Conservation (phyloP, 163 green algal species). For the Chloromonas sp. region DNA sequence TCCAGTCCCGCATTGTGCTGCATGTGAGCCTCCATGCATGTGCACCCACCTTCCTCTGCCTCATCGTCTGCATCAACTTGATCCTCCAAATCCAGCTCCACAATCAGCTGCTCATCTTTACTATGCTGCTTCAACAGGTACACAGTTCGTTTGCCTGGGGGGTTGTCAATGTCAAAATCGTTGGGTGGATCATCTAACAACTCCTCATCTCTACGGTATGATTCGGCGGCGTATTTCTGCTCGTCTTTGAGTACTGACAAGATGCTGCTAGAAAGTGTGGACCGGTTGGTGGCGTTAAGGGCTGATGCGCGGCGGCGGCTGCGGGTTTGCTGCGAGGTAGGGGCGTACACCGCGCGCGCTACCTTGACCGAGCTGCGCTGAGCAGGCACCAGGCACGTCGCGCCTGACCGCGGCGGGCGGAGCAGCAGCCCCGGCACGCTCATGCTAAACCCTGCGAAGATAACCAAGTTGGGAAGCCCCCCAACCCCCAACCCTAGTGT, state of each 20-base stretch:
- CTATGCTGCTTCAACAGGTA: conserved; percentile 17
- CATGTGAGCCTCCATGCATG: too few species aligned
- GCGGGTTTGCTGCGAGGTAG: too few species aligned
- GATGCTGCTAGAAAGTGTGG: conserved; percentile 3
- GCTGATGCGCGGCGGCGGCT: too few species aligned
- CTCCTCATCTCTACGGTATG: conserved; percentile 13
- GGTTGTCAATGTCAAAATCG: conserved; percentile 14
- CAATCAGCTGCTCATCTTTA: conserved; percentile 4
- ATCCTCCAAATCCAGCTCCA: conserved; percentile 2
- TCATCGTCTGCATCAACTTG: background rate
- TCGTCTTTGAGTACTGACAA: conserved; percentile 19
- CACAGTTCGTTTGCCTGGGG: conserved; percentile 10
- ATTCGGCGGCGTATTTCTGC: conserved; percentile 16
- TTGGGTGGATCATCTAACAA: conserved; percentile 9
- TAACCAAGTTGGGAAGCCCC: too few species aligned
- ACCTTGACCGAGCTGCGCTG: too few species aligned
- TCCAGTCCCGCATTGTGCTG: too few species aligned
- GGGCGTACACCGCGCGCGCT: too few species aligned
- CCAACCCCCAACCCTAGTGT: too few species aligned
- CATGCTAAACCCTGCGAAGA: too few species aligned
- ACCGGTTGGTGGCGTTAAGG: background rate
- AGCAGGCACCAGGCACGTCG: too few species aligned
- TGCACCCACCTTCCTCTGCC: background rate
- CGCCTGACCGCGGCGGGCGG: too few species aligned
- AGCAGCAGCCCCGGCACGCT: too few species aligned